Conservation (phyloP, 2,329 filamentous ascomycete species). For the Raffaelea ambrosiae region DNA sequence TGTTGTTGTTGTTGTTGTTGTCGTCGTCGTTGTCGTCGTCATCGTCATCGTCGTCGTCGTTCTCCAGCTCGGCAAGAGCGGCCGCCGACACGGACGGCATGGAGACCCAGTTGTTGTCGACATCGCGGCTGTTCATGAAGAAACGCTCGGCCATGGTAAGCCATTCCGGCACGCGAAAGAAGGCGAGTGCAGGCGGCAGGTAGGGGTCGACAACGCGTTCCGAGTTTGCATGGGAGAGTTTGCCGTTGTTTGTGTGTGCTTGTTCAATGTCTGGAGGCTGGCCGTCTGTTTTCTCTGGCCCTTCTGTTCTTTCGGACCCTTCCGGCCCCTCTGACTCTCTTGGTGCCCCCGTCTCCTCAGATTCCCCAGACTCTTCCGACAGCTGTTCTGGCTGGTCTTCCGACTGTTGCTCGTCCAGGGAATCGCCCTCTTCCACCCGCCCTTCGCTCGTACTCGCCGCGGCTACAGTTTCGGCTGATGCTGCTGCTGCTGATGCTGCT, state of each 20-base stretch:
- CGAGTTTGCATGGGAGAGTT: too few species aligned
- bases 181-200: conserved; percentile 35
- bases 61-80: conserved; percentile 61
- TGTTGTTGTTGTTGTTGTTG: too few species aligned
- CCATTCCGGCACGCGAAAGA: conserved; percentile 55
- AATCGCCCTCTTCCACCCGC: too few species aligned
- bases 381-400: too few species aligned
- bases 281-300: background rate
- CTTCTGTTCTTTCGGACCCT: background rate
- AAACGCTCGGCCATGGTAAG: conserved; percentile 54
- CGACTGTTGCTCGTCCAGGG: too few species aligned
- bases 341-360: background rate
- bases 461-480: too few species aligned
- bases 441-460: too few species aligned
- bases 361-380: background rate
- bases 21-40: too few species aligned
- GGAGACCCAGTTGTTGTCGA: conserved; percentile 59
- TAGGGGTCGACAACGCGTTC: too few species aligned
- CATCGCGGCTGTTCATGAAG: conserved; percentile 65
- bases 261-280: too few species aligned
- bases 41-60: conserved; percentile 62
- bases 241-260: too few species aligned
- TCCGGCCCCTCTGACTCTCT: background rate
- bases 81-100: conserved; percentile 68
- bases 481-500: background rate